These are phyloP conservation scores for Stagonosporopsis cucurbitacearum DNA, from an alignment of 2,329 filamentous ascomycete species.

Conservation along the genomic window DNA sequence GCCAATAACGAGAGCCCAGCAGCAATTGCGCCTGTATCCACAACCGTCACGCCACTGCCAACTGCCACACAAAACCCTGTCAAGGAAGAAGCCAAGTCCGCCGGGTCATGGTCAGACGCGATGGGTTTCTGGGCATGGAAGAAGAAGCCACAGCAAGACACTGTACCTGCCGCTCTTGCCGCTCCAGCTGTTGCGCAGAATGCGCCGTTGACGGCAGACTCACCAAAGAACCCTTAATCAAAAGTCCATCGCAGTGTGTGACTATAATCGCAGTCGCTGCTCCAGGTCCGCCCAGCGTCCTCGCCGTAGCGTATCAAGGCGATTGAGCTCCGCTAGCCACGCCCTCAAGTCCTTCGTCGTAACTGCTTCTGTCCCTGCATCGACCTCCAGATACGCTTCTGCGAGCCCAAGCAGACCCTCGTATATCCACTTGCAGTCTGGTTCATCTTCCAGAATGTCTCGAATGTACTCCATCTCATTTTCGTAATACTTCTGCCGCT, in stretches of 20 bases:
- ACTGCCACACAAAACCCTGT: slow-evolving; percentile 18
- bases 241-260: background rate
- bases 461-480: slow-evolving; percentile 77
- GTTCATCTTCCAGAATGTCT: slow-evolving; percentile 69
- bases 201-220: slow-evolving; percentile 65
- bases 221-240: slow-evolving; percentile 62
- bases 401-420: slow-evolving; percentile 82
- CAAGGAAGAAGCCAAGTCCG: slow-evolving; percentile 18
- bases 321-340: slow-evolving; percentile 69
- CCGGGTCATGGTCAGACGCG: slow-evolving; percentile 37
- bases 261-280: slow-evolving; percentile 52
- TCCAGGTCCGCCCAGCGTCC: slow-evolving; percentile 79
- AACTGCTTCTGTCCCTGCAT: slow-evolving; percentile 48
- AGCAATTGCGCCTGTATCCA: slow-evolving; percentile 21
- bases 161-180: slow-evolving; percentile 62
- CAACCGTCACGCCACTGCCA: slow-evolving; percentile 9
- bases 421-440: slow-evolving; percentile 87
- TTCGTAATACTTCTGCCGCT: slow-evolving; percentile 70
- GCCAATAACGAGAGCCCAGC: slow-evolving; percentile 24
- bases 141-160: slow-evolving; percentile 48
- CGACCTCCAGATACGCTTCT: slow-evolving; percentile 62
- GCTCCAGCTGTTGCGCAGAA: slow-evolving; percentile 66
- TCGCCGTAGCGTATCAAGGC: slow-evolving; percentile 74
- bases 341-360: slow-evolving; percentile 54
- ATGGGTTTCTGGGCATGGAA: slow-evolving; percentile 46